phyloP scores from a whole-genome alignment of 2,329 filamentous ascomycete genomes.

The Hysterium pulicare region DNA sequence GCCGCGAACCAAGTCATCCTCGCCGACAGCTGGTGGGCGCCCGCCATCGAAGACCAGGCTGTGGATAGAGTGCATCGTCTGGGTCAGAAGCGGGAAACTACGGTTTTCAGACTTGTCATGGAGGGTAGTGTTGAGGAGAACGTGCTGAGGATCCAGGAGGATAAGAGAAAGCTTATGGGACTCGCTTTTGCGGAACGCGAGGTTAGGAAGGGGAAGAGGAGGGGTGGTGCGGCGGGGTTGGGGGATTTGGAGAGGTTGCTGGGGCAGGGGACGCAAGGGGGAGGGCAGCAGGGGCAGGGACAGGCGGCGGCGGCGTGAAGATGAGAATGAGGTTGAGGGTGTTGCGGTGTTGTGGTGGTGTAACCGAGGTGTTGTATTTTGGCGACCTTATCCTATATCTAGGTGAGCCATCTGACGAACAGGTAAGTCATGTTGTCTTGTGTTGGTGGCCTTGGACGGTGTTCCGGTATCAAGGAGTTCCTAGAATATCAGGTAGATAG shows the following conservation, averaged over 20 bases:
- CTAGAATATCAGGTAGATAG: no score
- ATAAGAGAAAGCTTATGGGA: conserved; percentile 74
- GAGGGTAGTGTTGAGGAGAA: conserved; percentile 77
- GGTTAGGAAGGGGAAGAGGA: conserved; percentile 49
- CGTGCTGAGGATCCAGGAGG: conserved; percentile 72
- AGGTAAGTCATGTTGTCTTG: no score
- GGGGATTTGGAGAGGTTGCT: conserved; percentile 44
- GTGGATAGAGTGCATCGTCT: conserved; percentile 83
- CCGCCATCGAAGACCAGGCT: conserved; percentile 88
- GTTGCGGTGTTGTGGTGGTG: no score
- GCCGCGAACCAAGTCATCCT: conserved; percentile 83
- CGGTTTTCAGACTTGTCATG: conserved; percentile 77
- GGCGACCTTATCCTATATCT: no score
- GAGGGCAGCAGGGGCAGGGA: no score
- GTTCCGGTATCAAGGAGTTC: no score
- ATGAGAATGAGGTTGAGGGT: no score
- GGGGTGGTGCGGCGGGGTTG: conserved; percentile 40
- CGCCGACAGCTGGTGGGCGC: conserved; percentile 84
- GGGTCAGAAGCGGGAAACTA: conserved; percentile 75
- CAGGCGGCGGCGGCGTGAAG: no score
- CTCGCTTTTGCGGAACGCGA: conserved; percentile 75
- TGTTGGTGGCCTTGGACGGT: no score
- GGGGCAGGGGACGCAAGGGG: no score
- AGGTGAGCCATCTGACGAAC: no score
- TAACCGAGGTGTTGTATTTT: no score